Percentiles rank a stretch among this genome's conserved stretches.
Evolutionary conservation across 495 filamentous ascomycete species (phyloP).

Genomic region (Penicillium paxilli): DNA sequence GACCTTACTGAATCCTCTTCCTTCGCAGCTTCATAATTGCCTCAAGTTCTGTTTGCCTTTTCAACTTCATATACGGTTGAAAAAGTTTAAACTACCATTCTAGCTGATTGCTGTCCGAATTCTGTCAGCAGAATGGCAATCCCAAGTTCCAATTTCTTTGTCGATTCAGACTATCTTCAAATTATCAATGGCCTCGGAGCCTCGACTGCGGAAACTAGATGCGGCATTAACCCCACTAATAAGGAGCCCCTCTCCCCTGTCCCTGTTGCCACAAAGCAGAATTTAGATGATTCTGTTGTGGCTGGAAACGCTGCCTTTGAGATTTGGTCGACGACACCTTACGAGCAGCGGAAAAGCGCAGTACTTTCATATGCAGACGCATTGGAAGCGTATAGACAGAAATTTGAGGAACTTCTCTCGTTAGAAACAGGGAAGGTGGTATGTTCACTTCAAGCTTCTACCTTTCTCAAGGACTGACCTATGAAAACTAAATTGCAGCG

Average conservation of each 20-base stretch:
- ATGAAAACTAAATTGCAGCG: background rate
- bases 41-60: too few relatives aligned
- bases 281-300: slow-evolving; percentile 50
- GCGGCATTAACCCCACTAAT: background rate
- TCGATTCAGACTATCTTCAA: background rate
- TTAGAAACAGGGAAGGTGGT: slow-evolving; percentile 51
- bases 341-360: slow-evolving; percentile 50
- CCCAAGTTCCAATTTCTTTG: too few relatives aligned
- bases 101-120: too few relatives aligned
- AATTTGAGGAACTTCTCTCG: slow-evolving; percentile 46
- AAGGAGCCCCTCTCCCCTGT: slow-evolving; percentile 41
- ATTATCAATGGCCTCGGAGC: background rate
- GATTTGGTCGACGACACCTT: slow-evolving; percentile 42
- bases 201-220: background rate
- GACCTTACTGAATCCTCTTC: too few relatives aligned
- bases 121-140: too few relatives aligned
- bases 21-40: too few relatives aligned
- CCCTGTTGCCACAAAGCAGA: slow-evolving; percentile 50
- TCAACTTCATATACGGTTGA: too few relatives aligned
- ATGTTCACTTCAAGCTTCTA: background rate
- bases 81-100: too few relatives aligned
- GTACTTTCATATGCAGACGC: slow-evolving; percentile 50
- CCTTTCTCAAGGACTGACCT: background rate
- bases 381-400: slow-evolving; percentile 32
- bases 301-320: slow-evolving; percentile 45